Percentiles rank a stretch among this genome's conserved stretches.
These are phyloP conservation scores for Xylariaceae sp. DNA, from an alignment of 2,329 filamentous ascomycete genomes.

Conservation along the genomic window DNA sequence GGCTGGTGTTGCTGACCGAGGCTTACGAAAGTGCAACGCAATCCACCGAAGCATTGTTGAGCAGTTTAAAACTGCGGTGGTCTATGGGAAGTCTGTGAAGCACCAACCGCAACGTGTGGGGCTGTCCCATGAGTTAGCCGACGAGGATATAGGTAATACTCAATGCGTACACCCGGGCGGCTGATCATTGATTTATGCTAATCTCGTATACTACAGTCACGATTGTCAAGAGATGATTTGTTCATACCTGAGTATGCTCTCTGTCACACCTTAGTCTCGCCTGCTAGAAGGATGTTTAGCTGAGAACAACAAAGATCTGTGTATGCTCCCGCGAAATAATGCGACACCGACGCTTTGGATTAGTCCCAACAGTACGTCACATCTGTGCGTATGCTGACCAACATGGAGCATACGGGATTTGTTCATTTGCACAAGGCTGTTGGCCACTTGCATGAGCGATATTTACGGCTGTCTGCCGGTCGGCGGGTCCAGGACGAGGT, in stretches of 20 bases:
- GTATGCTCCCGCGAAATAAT: constrained; percentile 31
- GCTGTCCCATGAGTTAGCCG: constrained; percentile 85
- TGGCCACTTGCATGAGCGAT: constrained; percentile 40
- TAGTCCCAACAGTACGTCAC: constrained; percentile 20
- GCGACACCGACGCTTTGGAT: constrained; percentile 33
- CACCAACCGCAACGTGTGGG: constrained; percentile 97
- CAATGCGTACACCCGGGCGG: constrained; percentile 25
- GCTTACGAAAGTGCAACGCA: constrained; percentile 77
- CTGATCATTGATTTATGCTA: constrained; percentile 31
- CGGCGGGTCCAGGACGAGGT: constrained; percentile 39
- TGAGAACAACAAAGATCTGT: constrained; percentile 24
- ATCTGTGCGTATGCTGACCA: constrained; percentile 31
- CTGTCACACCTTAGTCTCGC: constrained; percentile 36
- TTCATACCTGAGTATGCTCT: constrained; percentile 26
- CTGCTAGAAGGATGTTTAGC: constrained; percentile 19
- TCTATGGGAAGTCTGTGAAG: constrained; percentile 97
- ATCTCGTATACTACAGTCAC: constrained; percentile 54
- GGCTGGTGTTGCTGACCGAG: constrained; percentile 46
- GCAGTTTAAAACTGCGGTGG: constrained; percentile 92
- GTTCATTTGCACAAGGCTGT: constrained; percentile 39
- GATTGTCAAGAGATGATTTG: constrained; percentile 69
- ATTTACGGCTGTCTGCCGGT: constrained; percentile 39
- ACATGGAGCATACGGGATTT: constrained; percentile 27
- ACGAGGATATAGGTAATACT: constrained; percentile 89
- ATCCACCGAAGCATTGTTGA: constrained; percentile 97